Conservation (phyloP, 164 flowering plant species). For the Vitis rotundifolia region DNA sequence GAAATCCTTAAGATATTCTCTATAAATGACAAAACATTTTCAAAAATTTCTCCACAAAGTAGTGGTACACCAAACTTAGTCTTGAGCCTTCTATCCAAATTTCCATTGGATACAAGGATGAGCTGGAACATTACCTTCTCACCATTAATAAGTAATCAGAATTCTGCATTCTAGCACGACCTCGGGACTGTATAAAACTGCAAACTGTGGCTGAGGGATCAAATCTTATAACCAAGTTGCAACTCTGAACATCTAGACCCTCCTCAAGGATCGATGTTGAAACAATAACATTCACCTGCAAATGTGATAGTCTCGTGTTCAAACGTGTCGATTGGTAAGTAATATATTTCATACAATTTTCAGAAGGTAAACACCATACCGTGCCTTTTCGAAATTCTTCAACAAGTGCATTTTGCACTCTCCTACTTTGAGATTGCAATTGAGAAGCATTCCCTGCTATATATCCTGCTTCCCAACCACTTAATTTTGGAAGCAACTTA, state of each 20-base stretch:
- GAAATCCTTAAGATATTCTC: no score
- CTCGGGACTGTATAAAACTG: slow-evolving; percentile 91
- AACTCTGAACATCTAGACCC: slow-evolving; percentile 92
- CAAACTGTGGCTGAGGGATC: slow-evolving; percentile 75
- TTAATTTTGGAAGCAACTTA: slow-evolving; percentile 38
- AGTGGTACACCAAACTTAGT: no score
- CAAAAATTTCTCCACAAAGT: no score
- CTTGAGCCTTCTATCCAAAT: no score
- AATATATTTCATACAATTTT: background rate
- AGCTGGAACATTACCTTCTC: slow-evolving; percentile 39
- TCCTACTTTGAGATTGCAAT: slow-evolving; percentile 60
- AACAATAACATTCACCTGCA: slow-evolving; percentile 78
- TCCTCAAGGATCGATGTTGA: slow-evolving; percentile 97
- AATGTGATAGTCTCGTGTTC: slow-evolving; percentile 3
- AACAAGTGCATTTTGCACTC: slow-evolving; percentile 61
- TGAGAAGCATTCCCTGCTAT: slow-evolving; percentile 63
- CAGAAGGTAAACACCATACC: slow-evolving; percentile 32
- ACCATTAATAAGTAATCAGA: slow-evolving; percentile 77
- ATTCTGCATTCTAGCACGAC: slow-evolving; percentile 86
- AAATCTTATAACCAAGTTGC: slow-evolving; percentile 91
- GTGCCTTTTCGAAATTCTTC: slow-evolving; percentile 70
- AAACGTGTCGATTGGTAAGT: background rate
- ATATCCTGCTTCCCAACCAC: slow-evolving; percentile 62
- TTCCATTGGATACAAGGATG: background rate
- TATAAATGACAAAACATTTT: no score